Percentiles rank a stretch among this genome's conserved stretches.
Conservation (phyloP, 306 rosid genomes). For the Cucurbita ficifolia region DNA sequence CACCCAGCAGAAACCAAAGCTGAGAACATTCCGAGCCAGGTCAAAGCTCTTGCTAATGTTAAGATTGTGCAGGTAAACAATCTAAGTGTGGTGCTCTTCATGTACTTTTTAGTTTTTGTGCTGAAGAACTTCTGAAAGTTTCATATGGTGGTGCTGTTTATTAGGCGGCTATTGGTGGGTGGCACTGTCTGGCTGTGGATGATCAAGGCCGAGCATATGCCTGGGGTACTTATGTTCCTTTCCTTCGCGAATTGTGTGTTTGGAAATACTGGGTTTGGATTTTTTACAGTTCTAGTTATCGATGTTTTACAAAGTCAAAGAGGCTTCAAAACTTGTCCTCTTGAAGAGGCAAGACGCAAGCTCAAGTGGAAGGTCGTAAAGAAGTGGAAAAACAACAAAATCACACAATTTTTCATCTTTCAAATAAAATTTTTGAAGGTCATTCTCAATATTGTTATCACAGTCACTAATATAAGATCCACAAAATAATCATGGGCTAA, state of each 20-base stretch:
- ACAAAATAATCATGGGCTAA: not conserved
- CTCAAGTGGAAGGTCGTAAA: not conserved
- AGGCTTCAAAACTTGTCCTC: not conserved
- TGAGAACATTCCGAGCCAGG: constrained; percentile 88
- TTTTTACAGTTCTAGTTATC: not conserved
- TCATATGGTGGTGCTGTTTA: constrained; percentile 5
- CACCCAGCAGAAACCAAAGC: constrained; percentile 75
- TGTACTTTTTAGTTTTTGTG: not conserved
- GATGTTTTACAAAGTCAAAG: not conserved
- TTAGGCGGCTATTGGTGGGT: constrained; percentile 97
- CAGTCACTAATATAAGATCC: not conserved
- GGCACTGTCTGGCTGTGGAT: constrained; percentile 99
- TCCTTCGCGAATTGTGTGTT: not conserved
- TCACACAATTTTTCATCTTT: not conserved
- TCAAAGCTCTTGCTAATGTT: constrained; percentile 58
- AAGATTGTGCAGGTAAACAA: constrained; percentile 69
- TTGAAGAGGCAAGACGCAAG: not conserved
- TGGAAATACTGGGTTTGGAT: too few relatives aligned
- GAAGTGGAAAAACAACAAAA: not conserved
- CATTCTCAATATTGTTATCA: not conserved
- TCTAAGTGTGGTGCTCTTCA: not conserved
- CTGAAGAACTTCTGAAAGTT: not conserved
- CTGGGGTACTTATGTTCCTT: constrained; percentile 46
- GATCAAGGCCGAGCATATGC: constrained; percentile 95
- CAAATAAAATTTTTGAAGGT: not conserved